Conservation (phyloP, 2,329 filamentous ascomycete genomes). For the Apiospora rasikravindrae region DNA sequence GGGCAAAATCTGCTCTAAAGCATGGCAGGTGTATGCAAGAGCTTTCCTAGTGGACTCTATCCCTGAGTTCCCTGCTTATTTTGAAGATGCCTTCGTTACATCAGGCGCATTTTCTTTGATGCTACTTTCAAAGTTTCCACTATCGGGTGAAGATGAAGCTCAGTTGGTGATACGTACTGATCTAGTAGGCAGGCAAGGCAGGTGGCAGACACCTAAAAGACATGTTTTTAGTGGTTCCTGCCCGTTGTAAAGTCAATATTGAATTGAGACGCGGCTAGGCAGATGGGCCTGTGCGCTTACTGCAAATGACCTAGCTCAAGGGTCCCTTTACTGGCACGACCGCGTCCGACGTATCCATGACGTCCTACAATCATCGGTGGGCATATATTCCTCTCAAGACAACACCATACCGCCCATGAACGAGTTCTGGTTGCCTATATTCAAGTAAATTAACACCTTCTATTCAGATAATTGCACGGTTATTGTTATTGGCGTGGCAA, state of each 20-base stretch:
- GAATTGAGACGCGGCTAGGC: slow-evolving; percentile 8
- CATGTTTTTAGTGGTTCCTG: slow-evolving; percentile 3
- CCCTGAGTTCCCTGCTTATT: neutral
- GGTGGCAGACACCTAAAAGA: slow-evolving; percentile 3
- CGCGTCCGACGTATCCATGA: neutral
- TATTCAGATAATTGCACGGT: neutral
- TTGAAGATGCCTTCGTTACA: neutral
- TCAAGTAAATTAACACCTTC: neutral
- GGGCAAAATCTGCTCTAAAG: neutral
- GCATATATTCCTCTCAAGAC: neutral
- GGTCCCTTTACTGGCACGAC: neutral
- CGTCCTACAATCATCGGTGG: neutral
- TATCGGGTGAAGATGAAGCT: neutral
- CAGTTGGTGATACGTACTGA: neutral
- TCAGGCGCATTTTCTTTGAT: neutral
- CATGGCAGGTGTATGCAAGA: neutral
- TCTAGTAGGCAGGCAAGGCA: slow-evolving; percentile 12
- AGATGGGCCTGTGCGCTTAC: neutral
- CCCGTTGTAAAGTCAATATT: slow-evolving; percentile 16
- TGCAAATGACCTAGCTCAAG: neutral
- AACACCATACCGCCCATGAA: neutral
- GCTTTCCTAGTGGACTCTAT: neutral
- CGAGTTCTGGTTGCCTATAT: neutral
- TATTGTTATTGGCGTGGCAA: slow-evolving; percentile 37
- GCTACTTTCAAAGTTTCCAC: neutral